These are phyloP conservation scores for Hebeloma cylindrosporum DNA, from an alignment of 768 basidiomycete species.

Conservation along the genomic window DNA sequence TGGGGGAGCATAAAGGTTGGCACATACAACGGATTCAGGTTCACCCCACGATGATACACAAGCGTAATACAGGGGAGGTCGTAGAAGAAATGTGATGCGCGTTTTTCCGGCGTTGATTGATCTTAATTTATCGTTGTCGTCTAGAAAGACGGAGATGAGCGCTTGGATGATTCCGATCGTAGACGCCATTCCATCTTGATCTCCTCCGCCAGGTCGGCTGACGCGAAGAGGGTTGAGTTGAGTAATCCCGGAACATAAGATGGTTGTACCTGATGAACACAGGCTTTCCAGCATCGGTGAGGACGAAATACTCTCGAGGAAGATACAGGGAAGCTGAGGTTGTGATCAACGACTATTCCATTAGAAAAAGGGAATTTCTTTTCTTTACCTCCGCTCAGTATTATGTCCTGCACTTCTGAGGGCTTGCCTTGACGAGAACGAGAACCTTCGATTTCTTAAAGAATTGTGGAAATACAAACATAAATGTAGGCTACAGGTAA, in stretches of 20 bases:
- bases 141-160: constrained; percentile 92
- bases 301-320: constrained; percentile 83
- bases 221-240: not conserved
- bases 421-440: constrained; percentile 31
- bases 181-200: constrained; percentile 68
- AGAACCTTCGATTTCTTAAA: constrained; percentile 29
- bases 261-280: constrained; percentile 77
- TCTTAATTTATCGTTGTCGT: constrained; percentile 83
- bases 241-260: not conserved
- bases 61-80: constrained; percentile 88
- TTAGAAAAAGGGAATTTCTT: not conserved
- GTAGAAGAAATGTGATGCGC: constrained; percentile 82
- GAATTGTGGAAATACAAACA: constrained; percentile 5
- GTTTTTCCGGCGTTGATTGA: constrained; percentile 83
- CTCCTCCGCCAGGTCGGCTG: constrained; percentile 55
- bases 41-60: constrained; percentile 93
- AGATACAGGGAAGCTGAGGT: constrained; percentile 40
- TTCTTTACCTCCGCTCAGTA: constrained; percentile 42
- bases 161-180: constrained; percentile 94
- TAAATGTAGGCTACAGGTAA: not conserved
- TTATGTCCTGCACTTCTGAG: constrained; percentile 37
- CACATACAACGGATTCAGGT: constrained; percentile 90
- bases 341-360: constrained; percentile 3
- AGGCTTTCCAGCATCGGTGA: constrained; percentile 97
- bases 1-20: not conserved